Base-by-base conservation (phyloP, 2,329 filamentous ascomycete species). In the Colletotrichum sp. region DNA sequence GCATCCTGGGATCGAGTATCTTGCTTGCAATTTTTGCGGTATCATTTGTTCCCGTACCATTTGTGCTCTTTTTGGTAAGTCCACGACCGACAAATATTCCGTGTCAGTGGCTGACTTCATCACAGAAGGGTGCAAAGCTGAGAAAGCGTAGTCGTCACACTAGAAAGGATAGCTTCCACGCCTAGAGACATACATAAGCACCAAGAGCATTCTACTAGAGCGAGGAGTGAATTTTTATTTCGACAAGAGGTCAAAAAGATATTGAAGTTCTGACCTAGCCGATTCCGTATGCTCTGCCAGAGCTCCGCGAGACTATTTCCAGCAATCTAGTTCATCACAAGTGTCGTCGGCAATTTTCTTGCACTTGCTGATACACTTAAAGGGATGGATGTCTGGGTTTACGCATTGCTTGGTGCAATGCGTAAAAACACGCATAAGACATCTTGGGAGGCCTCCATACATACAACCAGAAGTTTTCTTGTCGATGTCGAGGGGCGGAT, bases 51-150 rank as follows among this genome's bases (percentile, higher is more conserved):
- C 74, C 74, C 7, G 18, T 76, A 27, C 74, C 74, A 3, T 76
- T 65, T 6, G n/a, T 74, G 13, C 9, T 76, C 77, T 77, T 77
- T 52, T 73, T 77, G 76, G 71, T 75, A 71, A 74, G 76, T 71
- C n/a, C n/a, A n/a, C n/a, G n/a, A n/a, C n/a, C n/a, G 2, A 22
- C 3, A 43, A 55, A 16, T 0, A 18, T 1, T 61, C 0, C 4
- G 10, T 18, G n/a, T 3, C 18, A 3, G 6, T 6, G 8, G 30
- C 73, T 75, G 10, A 75, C 25, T 25, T 2, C 4, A 2, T 10
- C 8, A 32, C n/a, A 76, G 74, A 58, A 66, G 3, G 74, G 74
- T 1, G 22, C 70, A n/a, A 74, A 27, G 16, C 39, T 76, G 48
- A 65, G 74, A 10, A 74, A 69, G 25, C 58, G 9, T 5, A 74